Evolutionary conservation across 2,329 filamentous ascomycete genomes (phyloP).

Genomic region (Scytalidium sp.): DNA sequence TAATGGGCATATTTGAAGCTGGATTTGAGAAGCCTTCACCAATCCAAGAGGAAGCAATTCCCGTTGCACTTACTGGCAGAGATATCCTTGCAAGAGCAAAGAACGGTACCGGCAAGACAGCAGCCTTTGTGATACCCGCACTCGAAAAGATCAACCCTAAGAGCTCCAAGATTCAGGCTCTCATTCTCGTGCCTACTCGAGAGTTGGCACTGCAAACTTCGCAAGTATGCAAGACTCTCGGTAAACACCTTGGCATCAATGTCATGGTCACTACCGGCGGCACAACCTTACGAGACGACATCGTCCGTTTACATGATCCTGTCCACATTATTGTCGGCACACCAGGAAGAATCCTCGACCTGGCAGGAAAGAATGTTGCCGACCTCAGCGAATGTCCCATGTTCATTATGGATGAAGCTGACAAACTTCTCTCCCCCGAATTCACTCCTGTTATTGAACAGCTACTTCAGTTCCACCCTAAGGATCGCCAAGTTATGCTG

Average conservation of each 20-base stretch:
- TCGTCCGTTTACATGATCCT: slow-evolving; percentile 87
- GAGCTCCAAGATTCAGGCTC: slow-evolving; percentile 90
- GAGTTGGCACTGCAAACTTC: slow-evolving; percentile 98
- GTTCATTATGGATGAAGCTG: slow-evolving; percentile 99
- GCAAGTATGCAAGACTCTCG: slow-evolving; percentile 97
- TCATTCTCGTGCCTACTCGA: slow-evolving; percentile 94
- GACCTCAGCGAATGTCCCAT: slow-evolving; percentile 95
- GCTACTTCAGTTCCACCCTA: slow-evolving; percentile 89
- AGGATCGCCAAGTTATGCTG: slow-evolving; percentile 98
- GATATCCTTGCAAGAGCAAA: slow-evolving; percentile 96
- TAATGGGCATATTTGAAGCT: slow-evolving; percentile 99
- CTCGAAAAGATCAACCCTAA: slow-evolving; percentile 97
- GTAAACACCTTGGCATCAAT: slow-evolving; percentile 95
- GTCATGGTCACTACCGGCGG: slow-evolving; percentile 99
- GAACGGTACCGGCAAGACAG: slow-evolving; percentile 98
- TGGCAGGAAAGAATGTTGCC: slow-evolving; percentile 94
- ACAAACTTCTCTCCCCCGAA: slow-evolving; percentile 94
- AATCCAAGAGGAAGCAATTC: slow-evolving; percentile 99
- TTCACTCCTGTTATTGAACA: slow-evolving; percentile 98
- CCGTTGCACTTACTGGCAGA: slow-evolving; percentile 89
- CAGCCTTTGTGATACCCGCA: slow-evolving; percentile 93
- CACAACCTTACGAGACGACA: slow-evolving; percentile 92
- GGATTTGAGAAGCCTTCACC: slow-evolving; percentile 98
- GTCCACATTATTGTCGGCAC: slow-evolving; percentile 98
- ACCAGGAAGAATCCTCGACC: slow-evolving; percentile 90